These are phyloP conservation scores for Chlamydomonas eustigma DNA, from an alignment of 139 green algal species.

Conservation along the genomic window DNA sequence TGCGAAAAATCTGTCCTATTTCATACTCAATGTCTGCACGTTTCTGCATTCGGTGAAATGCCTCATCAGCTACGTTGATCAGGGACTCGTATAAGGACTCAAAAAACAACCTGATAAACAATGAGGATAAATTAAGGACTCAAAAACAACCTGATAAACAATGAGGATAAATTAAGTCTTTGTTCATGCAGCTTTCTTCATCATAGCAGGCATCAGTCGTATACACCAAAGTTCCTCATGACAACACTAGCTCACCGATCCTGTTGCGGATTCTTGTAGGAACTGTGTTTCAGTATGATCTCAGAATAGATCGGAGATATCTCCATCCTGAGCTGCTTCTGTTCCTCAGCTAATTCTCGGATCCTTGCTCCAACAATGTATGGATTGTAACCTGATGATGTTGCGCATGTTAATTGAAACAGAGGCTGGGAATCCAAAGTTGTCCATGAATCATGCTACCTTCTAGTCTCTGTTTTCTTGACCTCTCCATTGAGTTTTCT, in stretches of 20 bases:
- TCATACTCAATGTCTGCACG: slow-evolving; percentile 40
- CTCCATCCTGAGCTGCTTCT: slow-evolving; percentile 16
- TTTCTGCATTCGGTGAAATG: slow-evolving; percentile 27
- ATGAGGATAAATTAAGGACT: slow-evolving; percentile 18
- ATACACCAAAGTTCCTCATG: neutral
- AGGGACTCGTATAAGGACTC: slow-evolving; percentile 38
- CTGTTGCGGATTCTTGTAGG: slow-evolving; percentile 42
- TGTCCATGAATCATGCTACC: neutral
- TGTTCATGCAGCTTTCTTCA: too few relatives aligned
- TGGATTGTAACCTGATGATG: slow-evolving; percentile 14
- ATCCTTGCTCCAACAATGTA: slow-evolving; percentile 22
- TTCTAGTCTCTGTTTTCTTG: slow-evolving; percentile 46
- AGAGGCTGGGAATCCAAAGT: neutral
- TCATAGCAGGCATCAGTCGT: neutral
- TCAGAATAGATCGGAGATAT: slow-evolving; percentile 23
- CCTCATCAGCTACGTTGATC: slow-evolving; percentile 31
- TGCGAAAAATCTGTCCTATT: slow-evolving; percentile 36
- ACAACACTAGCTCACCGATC: slow-evolving; percentile 19
- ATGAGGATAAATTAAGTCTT: slow-evolving; percentile 9
- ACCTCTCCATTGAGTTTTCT: slow-evolving; percentile 33
- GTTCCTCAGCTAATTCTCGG: slow-evolving; percentile 40
- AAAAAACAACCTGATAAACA: slow-evolving; percentile 32
- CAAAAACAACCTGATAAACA: slow-evolving; percentile 30
- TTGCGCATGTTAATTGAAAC: neutral
- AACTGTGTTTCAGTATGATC: slow-evolving; percentile 33